Base-by-base conservation (phyloP, 2,329 filamentous ascomycete genomes). In the Pseudogymnoascus sp. region DNA sequence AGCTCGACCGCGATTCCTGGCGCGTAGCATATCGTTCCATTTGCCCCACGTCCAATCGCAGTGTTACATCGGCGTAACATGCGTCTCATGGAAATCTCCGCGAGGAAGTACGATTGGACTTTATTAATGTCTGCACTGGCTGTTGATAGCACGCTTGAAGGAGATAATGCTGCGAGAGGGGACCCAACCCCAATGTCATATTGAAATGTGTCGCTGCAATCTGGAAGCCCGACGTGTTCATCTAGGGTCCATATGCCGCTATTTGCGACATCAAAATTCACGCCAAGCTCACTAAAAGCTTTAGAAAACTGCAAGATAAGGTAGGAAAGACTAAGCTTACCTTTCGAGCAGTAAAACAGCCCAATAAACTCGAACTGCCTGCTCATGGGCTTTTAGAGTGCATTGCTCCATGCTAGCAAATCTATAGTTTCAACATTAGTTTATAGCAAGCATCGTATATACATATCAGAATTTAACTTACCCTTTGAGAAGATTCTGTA, bases 1-100 rank as follows among this genome's bases (percentile, higher is more conserved):
- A 75, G 68, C 61, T 75, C 73, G 16, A 64, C 44, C 1, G 72
- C 70, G 29, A 73, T 66, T 35, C 65, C 60, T 8, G 72, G 70
- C 4, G 72, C 70, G 24, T 72, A 70, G 29, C 29, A 62, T 26
- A 67, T 59, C 59, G 64, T 33, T 40, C 65, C 65, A 10, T 63
- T 61, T 21, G 65, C 24, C 16, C 67, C 35, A 64, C 63, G 37
- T 66, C 68, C 44, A 10, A 70, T 64, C 5, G 68, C 64, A 26
- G 70, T 69, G 24, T 67, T 72, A 61, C 68, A 70, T 13, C 72
- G 70, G 13, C 70, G 71, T 1, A 73, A 68, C 70, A 73, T 72
- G n/a, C 70, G 66, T n/a, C 72, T 63, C 71, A 73, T 73, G n/a
- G 72, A 68, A 24, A 73, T 72, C 64, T 72, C 72, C 11, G 72